Percentiles rank a stretch among this genome's conserved stretches.
These are phyloP conservation scores for Boletus reticuloceps DNA, from an alignment of 768 basidiomycete genomes.

Conservation along the genomic window DNA sequence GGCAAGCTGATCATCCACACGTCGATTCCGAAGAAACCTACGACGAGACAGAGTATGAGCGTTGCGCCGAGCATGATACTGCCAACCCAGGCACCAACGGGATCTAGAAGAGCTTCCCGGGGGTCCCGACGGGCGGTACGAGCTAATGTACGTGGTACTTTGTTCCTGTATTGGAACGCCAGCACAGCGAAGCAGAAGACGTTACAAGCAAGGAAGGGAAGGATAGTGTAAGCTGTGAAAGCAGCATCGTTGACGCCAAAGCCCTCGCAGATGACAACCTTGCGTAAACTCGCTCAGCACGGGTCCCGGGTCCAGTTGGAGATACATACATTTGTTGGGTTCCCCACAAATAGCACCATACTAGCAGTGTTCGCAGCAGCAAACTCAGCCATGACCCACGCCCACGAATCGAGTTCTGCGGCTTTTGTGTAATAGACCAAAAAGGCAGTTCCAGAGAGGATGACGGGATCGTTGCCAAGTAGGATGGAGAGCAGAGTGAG, in stretches of 20 bases:
- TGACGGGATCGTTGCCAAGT: constrained; percentile 93
- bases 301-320: neutral
- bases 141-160: constrained; percentile 51
- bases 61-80: constrained; percentile 62
- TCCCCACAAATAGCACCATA: constrained; percentile 77
- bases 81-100: constrained; percentile 71
- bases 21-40: constrained; percentile 73
- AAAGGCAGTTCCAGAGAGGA: constrained; percentile 89
- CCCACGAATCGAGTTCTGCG: constrained; percentile 43
- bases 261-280: constrained; percentile 82
- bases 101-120: constrained; percentile 68
- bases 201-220: constrained; percentile 73
- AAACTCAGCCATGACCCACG: constrained; percentile 77
- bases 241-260: constrained; percentile 75
- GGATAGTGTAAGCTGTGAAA: constrained; percentile 80
- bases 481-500: constrained; percentile 74
- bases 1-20: constrained; percentile 87
- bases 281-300: neutral
- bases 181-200: constrained; percentile 60
- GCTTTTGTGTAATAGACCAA: constrained; percentile 83
- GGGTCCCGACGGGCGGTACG: constrained; percentile 42
- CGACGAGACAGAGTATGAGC: constrained; percentile 70
- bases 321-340: constrained; percentile 74
- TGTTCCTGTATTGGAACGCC: constrained; percentile 54
- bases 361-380: constrained; percentile 78